Evolutionary conservation across 306 rosid species (phyloP).

Genomic region (Vigna hirtella): DNA sequence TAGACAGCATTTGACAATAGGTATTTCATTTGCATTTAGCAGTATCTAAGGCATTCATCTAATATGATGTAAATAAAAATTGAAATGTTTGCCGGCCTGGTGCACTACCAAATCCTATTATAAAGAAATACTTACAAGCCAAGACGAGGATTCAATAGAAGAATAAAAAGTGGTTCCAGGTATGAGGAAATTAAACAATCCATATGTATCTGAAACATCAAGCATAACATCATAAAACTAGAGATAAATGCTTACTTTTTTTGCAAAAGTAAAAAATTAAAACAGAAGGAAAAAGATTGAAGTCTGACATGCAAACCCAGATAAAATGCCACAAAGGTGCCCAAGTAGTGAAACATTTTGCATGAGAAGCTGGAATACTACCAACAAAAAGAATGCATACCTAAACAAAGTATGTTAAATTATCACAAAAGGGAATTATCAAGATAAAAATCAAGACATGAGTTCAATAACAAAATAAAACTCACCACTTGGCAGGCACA

Average conservation of each 20-base stretch:
- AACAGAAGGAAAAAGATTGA: conserved; percentile 27
- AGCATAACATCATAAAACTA: conserved; percentile 32
- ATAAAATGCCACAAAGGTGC: conserved; percentile 96
- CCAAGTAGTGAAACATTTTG: conserved; percentile 90
- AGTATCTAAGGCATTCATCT: conserved; percentile 12
- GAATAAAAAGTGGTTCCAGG: conserved; percentile 89
- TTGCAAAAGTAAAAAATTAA: background rate
- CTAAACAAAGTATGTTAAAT: conserved; percentile 54
- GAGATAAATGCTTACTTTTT: conserved; percentile 31
- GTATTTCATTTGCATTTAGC: conserved; percentile 27
- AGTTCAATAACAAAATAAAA: conserved; percentile 18
- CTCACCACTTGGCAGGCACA: conserved; percentile 94
- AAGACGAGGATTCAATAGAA: conserved; percentile 78
- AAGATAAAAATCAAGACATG: conserved; percentile 26
- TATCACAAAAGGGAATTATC: conserved; percentile 30
- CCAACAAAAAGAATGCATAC: conserved; percentile 92
- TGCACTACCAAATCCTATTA: conserved; percentile 35
- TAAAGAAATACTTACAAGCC: conserved; percentile 74
- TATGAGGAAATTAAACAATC: conserved; percentile 84
- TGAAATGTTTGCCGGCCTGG: conserved; percentile 29
- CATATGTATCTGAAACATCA: conserved; percentile 78
- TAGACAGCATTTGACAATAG: conserved; percentile 2
- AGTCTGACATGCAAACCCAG: conserved; percentile 96
- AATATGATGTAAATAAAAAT: conserved; percentile 28
- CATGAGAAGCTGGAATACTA: conserved; percentile 97